phyloP scores from a whole-genome alignment of 1,284 basidiomycete genomes.

The Irpex sp. region DNA sequence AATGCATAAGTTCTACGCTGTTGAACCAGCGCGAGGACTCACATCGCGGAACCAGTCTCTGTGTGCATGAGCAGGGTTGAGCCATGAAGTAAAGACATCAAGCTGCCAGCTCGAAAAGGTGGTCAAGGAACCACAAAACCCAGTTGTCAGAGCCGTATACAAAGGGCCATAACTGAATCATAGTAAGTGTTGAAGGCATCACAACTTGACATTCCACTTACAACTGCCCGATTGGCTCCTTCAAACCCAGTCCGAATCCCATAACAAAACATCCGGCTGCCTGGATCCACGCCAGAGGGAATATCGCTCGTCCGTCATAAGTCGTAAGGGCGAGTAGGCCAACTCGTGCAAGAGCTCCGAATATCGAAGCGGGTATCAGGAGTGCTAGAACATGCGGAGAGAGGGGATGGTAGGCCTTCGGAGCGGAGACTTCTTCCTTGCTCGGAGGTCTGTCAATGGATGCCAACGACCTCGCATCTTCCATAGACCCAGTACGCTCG shows the following conservation, averaged over 20 bases:
- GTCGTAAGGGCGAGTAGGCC: slow-evolving; percentile 70
- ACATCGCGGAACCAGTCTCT: slow-evolving; percentile 80
- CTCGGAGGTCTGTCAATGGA: slow-evolving; percentile 52
- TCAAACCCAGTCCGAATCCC: slow-evolving; percentile 73
- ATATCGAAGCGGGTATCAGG: slow-evolving; percentile 72
- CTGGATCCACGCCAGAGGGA: slow-evolving; percentile 86
- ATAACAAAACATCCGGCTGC: slow-evolving; percentile 90
- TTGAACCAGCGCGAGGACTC: slow-evolving; percentile 27
- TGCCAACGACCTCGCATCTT: slow-evolving; percentile 39
- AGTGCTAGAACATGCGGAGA: slow-evolving; percentile 65
- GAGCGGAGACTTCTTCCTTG: slow-evolving; percentile 35
- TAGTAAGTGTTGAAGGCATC: neutral
- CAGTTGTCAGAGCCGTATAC: slow-evolving; percentile 88
- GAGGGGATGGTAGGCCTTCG: slow-evolving; percentile 53
- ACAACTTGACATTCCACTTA: slow-evolving; percentile 39
- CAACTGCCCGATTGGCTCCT: slow-evolving; percentile 72
- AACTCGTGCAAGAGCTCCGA: slow-evolving; percentile 77
- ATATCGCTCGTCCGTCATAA: slow-evolving; percentile 77
- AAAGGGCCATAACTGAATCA: slow-evolving; percentile 77
- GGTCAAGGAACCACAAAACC: slow-evolving; percentile 94
- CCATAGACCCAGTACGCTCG: slow-evolving; percentile 31
- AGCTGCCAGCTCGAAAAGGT: slow-evolving; percentile 97
- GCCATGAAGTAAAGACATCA: slow-evolving; percentile 85
- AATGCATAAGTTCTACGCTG: slow-evolving; percentile 9
- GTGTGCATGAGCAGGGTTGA: slow-evolving; percentile 57